phyloP scores from a whole-genome alignment of 495 filamentous ascomycete species.

The Jackrogersella minutella region DNA sequence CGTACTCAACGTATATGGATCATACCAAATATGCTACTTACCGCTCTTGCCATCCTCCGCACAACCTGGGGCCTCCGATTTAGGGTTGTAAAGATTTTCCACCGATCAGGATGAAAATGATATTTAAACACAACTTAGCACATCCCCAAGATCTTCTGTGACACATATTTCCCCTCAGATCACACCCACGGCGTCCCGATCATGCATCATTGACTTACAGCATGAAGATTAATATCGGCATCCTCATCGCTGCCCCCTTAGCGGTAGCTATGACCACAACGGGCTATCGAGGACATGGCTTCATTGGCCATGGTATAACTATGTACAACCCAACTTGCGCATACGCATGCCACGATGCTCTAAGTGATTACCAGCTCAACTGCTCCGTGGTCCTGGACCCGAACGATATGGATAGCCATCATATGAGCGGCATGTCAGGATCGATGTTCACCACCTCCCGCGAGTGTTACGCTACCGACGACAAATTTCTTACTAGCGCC shows the following conservation, averaged over 20 bases:
- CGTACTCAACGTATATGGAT: background rate
- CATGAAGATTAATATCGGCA: slow-evolving; percentile 6
- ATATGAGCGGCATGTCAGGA: slow-evolving; percentile 16
- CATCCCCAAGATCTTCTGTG: background rate
- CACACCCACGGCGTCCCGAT: background rate
- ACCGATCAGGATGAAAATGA: background rate
- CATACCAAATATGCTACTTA: background rate
- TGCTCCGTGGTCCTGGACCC: slow-evolving; percentile 35
- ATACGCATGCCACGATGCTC: slow-evolving; percentile 40
- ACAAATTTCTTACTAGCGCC: slow-evolving; percentile 47
- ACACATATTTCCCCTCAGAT: background rate
- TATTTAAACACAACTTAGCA: background rate
- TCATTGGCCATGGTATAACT: slow-evolving; percentile 49
- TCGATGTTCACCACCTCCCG: slow-evolving; percentile 36
- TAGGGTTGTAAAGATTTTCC: background rate
- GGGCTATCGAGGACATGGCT: slow-evolving; percentile 24
- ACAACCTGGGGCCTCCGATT: background rate
- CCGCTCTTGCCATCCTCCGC: background rate
- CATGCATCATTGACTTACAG: background rate
- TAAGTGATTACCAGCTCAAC: slow-evolving; percentile 39
- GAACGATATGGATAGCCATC: slow-evolving; percentile 16
- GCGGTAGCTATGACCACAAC: slow-evolving; percentile 4
- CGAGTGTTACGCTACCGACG: slow-evolving; percentile 48
- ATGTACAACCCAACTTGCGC: slow-evolving; percentile 49
- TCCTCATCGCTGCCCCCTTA: background rate